These are phyloP conservation scores for Cystobasidiaceae sp. DNA, from an alignment of 1,284 basidiomycete species.

Conservation along the genomic window DNA sequence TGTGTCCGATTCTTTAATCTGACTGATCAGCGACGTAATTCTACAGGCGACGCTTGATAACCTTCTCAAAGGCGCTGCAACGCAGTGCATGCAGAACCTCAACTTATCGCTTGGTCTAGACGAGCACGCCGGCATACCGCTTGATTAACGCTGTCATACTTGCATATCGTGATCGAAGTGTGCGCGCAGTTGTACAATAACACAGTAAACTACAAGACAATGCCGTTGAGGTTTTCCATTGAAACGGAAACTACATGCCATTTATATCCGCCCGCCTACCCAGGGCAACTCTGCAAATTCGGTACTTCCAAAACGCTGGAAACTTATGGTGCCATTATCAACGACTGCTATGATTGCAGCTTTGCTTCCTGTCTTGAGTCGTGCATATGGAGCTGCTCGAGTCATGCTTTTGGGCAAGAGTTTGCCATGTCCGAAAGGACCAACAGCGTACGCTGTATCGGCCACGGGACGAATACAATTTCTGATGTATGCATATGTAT, in stretches of 20 bases:
- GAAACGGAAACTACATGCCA: too few species aligned
- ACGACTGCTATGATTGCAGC: constrained; percentile 81
- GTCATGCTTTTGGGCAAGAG: too few species aligned
- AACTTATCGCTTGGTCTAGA: constrained; percentile 91
- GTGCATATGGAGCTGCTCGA: constrained; percentile 44
- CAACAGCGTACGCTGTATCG: too few species aligned
- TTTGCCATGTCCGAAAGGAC: too few species aligned
- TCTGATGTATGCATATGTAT: too few species aligned
- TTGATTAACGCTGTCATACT: constrained; percentile 24
- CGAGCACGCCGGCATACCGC: constrained; percentile 76
- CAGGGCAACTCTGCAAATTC: constrained; percentile 72
- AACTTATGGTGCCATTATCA: constrained; percentile 79
- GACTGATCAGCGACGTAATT: too few species aligned
- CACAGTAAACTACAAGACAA: too few species aligned
- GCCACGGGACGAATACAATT: too few species aligned
- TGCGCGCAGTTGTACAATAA: too few species aligned
- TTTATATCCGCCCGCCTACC: constrained; percentile 29
- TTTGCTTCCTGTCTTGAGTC: constrained; percentile 76
- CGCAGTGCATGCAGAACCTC: constrained; percentile 93
- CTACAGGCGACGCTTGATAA: constrained; percentile 84
- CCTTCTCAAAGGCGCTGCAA: constrained; percentile 93
- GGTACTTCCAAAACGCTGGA: constrained; percentile 81
- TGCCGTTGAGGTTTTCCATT: too few species aligned
- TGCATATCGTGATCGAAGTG: too few species aligned
- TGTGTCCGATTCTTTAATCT: too few species aligned